These are phyloP conservation scores for Rhizopogon vulgaris DNA, from an alignment of 768 basidiomycete genomes.

Conservation along the genomic window DNA sequence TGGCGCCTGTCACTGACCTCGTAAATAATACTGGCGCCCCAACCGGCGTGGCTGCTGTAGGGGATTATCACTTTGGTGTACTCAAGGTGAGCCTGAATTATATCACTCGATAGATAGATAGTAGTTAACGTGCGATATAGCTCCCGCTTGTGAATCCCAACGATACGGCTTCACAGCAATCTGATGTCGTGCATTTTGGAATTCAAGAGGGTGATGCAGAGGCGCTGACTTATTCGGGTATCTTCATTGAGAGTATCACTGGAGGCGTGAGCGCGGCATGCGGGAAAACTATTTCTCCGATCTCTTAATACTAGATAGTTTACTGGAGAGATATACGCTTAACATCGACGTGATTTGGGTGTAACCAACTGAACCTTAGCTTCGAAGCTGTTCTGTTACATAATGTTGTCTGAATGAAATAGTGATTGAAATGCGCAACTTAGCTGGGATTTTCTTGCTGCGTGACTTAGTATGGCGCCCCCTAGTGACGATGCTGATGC, in stretches of 20 bases:
- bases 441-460: too few relatives aligned
- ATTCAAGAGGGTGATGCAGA: constrained; percentile 54
- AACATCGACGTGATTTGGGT: too few relatives aligned
- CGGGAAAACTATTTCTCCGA: constrained; percentile 12
- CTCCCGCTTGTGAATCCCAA: constrained; percentile 45
- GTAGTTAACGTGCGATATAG: constrained; percentile 21
- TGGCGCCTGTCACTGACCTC: constrained; percentile 37
- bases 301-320: neutral
- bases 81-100: constrained; percentile 40
- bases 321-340: too few relatives aligned
- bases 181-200: constrained; percentile 52
- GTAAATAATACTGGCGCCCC: constrained; percentile 35
- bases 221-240: constrained; percentile 49
- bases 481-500: too few relatives aligned
- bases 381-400: too few relatives aligned
- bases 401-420: too few relatives aligned
- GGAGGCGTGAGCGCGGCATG: constrained; percentile 32
- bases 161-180: constrained; percentile 40
- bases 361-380: too few relatives aligned
- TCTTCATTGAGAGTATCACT: constrained; percentile 44
- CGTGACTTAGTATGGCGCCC: too few relatives aligned
- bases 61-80: constrained; percentile 58
- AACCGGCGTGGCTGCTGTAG: constrained; percentile 39
- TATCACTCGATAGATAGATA: neutral
- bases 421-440: too few relatives aligned